Percentiles rank a stretch among this genome's conserved stretches.
phyloP scores from a whole-genome alignment of 352 stramenopile genomes.

The Globisporangium megalacanthum region DNA sequence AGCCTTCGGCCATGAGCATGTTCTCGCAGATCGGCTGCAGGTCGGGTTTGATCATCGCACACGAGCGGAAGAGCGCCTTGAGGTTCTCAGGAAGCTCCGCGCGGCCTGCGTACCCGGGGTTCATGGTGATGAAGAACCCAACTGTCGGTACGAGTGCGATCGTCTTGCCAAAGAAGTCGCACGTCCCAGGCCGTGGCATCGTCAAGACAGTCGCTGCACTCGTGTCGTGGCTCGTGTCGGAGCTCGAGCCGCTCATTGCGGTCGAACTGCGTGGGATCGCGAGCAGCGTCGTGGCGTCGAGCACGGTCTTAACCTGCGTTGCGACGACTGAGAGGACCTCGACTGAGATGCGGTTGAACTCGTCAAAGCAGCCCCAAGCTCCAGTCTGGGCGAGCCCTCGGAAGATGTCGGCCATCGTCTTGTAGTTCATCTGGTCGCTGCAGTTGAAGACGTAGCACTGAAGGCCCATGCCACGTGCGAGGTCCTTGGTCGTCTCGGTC shows the following conservation, averaged over 20 bases:
- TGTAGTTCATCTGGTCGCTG: conserved; percentile 92
- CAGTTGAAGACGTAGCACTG: conserved; percentile 89
- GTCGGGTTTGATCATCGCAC: conserved; percentile 91
- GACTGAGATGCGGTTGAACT: conserved; percentile 90
- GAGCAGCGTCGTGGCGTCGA: conserved; percentile 74
- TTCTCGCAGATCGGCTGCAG: conserved; percentile 92
- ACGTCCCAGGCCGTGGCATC: conserved; percentile 51
- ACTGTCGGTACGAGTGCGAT: conserved; percentile 82
- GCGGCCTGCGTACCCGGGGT: conserved; percentile 88
- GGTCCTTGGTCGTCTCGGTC: conserved; percentile 83
- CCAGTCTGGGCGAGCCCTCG: conserved; percentile 91
- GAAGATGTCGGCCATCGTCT: conserved; percentile 96
- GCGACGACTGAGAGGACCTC: conserved; percentile 95
- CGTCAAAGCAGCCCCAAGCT: conserved; percentile 86
- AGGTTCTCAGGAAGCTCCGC: conserved; percentile 92
- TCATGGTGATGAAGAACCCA: conserved; percentile 94
- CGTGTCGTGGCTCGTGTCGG: conserved; percentile 10
- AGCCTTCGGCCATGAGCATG: conserved; percentile 94
- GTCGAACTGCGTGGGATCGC: conserved; percentile 12
- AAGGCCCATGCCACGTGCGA: conserved; percentile 67
- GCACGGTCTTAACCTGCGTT: conserved; percentile 96
- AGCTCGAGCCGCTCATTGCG: conserved; percentile 12
- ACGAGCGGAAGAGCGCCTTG: conserved; percentile 90
- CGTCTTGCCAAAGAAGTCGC: conserved; percentile 88
- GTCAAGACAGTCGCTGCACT: conserved; percentile 17